Evolutionary conservation across 441 rosid genomes (phyloP).

Genomic region (Erodium moschatum): DNA sequence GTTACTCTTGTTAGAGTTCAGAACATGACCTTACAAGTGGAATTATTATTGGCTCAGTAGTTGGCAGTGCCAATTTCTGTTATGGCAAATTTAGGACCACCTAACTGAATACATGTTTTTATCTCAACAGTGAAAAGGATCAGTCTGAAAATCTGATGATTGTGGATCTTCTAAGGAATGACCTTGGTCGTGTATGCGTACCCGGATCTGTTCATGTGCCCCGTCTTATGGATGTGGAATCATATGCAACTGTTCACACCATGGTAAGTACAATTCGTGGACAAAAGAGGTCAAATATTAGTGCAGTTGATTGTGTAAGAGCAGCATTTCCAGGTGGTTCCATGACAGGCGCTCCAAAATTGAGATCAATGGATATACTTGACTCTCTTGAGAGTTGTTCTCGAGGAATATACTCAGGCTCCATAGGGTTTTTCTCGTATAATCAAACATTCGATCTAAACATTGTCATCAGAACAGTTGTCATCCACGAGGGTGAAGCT

Average conservation of each 20-base stretch:
- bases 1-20: background rate
- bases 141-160: constrained; percentile 97
- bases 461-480: constrained; percentile 78
- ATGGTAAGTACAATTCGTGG: constrained; percentile 94
- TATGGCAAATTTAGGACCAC: background rate
- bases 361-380: constrained; percentile 81
- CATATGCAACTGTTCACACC: constrained; percentile 91
- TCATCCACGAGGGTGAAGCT: constrained; percentile 76
- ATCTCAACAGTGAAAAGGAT: constrained; percentile 73
- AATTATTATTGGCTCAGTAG: constrained; percentile 7
- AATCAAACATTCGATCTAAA: constrained; percentile 80
- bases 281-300: constrained; percentile 44
- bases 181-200: constrained; percentile 81
- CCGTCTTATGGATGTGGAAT: constrained; percentile 83
- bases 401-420: constrained; percentile 86
- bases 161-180: constrained; percentile 90
- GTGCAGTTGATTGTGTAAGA: constrained; percentile 60
- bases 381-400: constrained; percentile 73
- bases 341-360: constrained; percentile 96
- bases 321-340: constrained; percentile 97
- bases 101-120: background rate
- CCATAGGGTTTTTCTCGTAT: constrained; percentile 77
- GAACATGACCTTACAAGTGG: background rate
- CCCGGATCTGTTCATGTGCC: constrained; percentile 91
- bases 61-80: background rate